Conservation (phyloP, 495 filamentous ascomycete genomes). For the Neurospora cerealis region DNA sequence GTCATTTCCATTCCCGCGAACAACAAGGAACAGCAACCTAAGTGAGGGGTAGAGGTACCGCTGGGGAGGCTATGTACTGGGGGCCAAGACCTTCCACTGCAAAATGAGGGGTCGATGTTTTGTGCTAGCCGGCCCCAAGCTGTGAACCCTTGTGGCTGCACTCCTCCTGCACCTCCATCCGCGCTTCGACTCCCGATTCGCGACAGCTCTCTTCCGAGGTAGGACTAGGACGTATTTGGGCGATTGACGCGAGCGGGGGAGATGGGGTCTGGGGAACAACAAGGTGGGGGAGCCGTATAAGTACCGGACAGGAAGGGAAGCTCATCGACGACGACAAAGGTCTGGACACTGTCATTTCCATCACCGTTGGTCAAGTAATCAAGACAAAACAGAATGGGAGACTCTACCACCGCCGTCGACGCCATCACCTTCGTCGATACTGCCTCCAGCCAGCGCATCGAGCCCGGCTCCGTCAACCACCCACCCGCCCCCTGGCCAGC, state of each 20-base stretch:
- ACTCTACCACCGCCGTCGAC: not conserved
- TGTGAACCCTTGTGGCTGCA: not conserved
- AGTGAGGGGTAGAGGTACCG: not conserved
- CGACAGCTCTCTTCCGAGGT: not conserved
- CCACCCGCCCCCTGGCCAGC: slow-evolving; percentile 32
- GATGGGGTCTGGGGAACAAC: not conserved
- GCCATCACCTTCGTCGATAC: not conserved
- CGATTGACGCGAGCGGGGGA: not conserved
- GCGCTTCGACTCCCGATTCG: not conserved
- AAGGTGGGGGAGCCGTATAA: not conserved
- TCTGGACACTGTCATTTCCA: not conserved
- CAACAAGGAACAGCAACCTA: not conserved
- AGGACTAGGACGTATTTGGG: not conserved
- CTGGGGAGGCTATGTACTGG: too few relatives aligned
- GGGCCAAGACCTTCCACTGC: not conserved
- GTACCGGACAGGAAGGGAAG: not conserved
- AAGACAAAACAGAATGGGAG: not conserved
- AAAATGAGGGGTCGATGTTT: not conserved
- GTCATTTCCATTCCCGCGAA: not conserved
- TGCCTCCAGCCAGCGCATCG: slow-evolving; percentile 42
- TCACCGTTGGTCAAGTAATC: not conserved
- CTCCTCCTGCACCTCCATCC: not conserved
- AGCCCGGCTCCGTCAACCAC: slow-evolving; percentile 50
- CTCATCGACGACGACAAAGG: not conserved
- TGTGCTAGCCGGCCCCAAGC: not conserved